Conservation (phyloP, 768 basidiomycete species). For the Lactifluus subvellereus region DNA sequence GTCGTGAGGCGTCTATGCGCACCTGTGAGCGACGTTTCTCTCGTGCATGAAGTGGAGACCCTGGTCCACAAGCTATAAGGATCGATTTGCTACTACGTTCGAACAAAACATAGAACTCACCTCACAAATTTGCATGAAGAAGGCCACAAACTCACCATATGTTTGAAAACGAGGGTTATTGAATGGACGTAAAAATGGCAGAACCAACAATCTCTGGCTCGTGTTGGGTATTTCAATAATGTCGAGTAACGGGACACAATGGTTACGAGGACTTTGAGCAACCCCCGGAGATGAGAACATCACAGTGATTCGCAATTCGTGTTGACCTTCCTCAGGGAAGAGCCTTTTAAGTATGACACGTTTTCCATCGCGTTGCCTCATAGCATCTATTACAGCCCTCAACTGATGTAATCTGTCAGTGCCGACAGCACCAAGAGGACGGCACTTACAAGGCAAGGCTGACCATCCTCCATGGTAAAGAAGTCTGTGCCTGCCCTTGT, state of each 20-base stretch:
- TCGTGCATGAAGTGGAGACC: conserved; percentile 28
- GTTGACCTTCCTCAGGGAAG: not conserved
- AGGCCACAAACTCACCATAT: conserved; percentile 27
- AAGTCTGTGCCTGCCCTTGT: conserved; percentile 1
- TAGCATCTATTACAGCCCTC: conserved; percentile 23
- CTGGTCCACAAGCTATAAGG: conserved; percentile 5
- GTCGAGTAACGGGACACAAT: conserved; percentile 25
- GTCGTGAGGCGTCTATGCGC: not conserved
- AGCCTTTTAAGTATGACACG: conserved; percentile 26
- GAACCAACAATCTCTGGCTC: conserved; percentile 17
- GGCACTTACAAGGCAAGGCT: conserved; percentile 4
- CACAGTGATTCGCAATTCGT: conserved; percentile 13
- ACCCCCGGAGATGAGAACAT: conserved; percentile 16
- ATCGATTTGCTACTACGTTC: not conserved
- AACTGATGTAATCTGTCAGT: not conserved
- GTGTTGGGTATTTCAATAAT: conserved; percentile 20
- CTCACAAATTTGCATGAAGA: conserved; percentile 21
- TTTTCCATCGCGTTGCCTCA: conserved; percentile 18
- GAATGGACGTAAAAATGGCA: conserved; percentile 25
- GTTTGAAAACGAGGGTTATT: conserved; percentile 28
- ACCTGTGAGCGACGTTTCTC: conserved; percentile 26
- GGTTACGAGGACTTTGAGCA: conserved; percentile 24
- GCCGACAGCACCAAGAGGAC: not conserved
- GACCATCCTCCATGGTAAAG: conserved; percentile 12
- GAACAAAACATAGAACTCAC: conserved; percentile 6